Percentiles rank a stretch among this genome's conserved stretches.
Conservation (phyloP, 2,329 filamentous ascomycete species). For the Colletotrichum sp. region DNA sequence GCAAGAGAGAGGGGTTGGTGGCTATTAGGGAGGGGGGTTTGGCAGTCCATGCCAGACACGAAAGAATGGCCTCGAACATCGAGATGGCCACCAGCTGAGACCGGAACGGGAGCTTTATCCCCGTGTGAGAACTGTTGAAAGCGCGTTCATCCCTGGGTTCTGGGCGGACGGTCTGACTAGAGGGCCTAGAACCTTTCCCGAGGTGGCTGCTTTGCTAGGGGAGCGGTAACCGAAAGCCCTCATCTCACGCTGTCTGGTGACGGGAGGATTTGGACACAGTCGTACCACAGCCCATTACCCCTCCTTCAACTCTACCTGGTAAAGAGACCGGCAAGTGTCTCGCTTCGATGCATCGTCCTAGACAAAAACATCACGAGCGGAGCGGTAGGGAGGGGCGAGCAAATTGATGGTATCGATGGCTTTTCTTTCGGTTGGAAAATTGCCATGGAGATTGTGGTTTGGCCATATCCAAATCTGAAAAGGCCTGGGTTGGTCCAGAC, state of each 20-base stretch:
- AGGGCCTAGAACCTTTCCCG: background rate
- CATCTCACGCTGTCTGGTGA: background rate
- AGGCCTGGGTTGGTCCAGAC: background rate
- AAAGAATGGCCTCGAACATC: background rate
- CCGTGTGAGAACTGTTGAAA: background rate
- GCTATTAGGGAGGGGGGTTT: background rate
- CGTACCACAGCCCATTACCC: background rate
- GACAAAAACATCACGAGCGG: background rate
- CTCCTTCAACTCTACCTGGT: background rate
- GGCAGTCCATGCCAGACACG: background rate
- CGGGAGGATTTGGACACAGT: background rate
- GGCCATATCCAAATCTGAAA: background rate
- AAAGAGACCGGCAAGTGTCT: background rate
- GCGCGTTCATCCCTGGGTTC: background rate
- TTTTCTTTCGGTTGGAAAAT: background rate
- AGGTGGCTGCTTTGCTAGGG: slow-evolving; percentile 1
- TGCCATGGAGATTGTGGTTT: background rate
- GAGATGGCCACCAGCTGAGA: background rate
- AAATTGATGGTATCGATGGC: background rate
- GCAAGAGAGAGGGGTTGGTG: background rate
- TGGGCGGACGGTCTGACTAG: background rate
- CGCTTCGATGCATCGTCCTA: background rate
- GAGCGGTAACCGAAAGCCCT: slow-evolving; percentile 8
- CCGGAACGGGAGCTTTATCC: background rate
- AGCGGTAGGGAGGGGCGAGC: background rate